Conservation (phyloP, 2,329 filamentous ascomycete genomes). For the Beauveria brongniartii region DNA sequence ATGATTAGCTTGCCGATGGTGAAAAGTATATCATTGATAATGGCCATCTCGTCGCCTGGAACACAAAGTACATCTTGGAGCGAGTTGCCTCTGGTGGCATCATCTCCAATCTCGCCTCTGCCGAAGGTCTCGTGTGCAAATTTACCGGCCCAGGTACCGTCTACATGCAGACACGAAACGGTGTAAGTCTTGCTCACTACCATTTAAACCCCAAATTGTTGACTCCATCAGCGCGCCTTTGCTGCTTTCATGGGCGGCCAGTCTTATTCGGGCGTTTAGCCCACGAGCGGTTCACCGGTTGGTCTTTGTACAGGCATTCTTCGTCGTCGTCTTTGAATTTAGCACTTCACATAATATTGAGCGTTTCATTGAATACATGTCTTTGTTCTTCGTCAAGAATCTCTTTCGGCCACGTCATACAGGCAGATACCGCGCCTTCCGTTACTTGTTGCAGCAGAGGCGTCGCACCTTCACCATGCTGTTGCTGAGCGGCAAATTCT, state of each 20-base stretch:
- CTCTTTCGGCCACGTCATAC: not conserved
- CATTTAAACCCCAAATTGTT: not conserved
- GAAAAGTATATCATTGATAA: slow-evolving; percentile 93
- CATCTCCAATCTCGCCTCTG: slow-evolving; percentile 74
- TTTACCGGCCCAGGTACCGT: slow-evolving; percentile 88
- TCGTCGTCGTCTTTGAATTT: not conserved
- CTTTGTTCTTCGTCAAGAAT: not conserved
- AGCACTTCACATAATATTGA: not conserved
- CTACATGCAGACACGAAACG: slow-evolving; percentile 87
- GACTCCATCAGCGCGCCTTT: slow-evolving; percentile 38
- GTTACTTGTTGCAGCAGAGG: not conserved
- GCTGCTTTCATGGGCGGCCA: slow-evolving; percentile 44
- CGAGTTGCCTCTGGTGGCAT: slow-evolving; percentile 85
- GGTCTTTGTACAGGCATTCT: not conserved
- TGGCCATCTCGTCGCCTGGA: slow-evolving; percentile 92
- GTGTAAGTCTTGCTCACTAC: slow-evolving; percentile 37
- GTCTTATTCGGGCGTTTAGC: slow-evolving; percentile 22
- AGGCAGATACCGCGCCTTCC: not conserved
- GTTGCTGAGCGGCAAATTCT: not conserved
- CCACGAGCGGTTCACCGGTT: not conserved
- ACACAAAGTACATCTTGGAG: slow-evolving; percentile 87
- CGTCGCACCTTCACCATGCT: not conserved
- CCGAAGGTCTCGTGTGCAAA: slow-evolving; percentile 87
- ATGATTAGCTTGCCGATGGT: slow-evolving; percentile 45
- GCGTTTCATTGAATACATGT: not conserved